A percentile compares a stretch with the other conserved stretches of the same genome.
phyloP scores from a whole-genome alignment of 140 eudicot genomes.

The Anethum foeniculum region DNA sequence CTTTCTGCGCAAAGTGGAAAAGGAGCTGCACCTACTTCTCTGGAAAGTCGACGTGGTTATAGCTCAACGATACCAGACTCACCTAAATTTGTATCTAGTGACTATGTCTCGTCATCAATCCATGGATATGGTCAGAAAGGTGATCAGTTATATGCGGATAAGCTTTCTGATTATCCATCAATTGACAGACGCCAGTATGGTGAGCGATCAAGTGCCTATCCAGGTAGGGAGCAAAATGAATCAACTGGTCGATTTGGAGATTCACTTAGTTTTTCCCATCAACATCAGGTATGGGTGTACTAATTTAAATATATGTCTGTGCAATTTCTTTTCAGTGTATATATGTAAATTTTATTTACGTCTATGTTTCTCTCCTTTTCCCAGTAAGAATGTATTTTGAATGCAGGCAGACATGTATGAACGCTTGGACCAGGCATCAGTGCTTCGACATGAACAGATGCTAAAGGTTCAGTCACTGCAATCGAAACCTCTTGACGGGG shows the following conservation, averaged over 20 bases:
- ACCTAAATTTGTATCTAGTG: constrained; percentile 52
- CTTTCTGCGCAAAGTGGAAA: constrained; percentile 46
- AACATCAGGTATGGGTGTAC: constrained; percentile 39
- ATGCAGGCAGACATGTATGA: constrained; percentile 70
- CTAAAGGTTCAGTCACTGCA: constrained; percentile 61
- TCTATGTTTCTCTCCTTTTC: neutral
- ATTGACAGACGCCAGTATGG: constrained; percentile 51
- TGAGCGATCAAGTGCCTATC: constrained; percentile 57
- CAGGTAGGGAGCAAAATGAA: constrained; percentile 57
- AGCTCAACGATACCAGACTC: constrained; percentile 54
- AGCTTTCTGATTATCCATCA: constrained; percentile 49
- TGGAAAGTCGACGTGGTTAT: constrained; percentile 68
- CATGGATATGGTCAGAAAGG: constrained; percentile 63
- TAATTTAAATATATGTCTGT: neutral
- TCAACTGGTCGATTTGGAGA: constrained; percentile 51
- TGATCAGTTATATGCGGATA: constrained; percentile 44
- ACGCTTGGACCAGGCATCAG: constrained; percentile 58
- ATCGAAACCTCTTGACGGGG: constrained; percentile 67
- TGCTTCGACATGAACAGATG: constrained; percentile 58
- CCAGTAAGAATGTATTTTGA: neutral
- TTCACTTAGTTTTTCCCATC: constrained; percentile 51
- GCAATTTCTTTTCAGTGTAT: neutral
- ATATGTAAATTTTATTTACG: too few relatives aligned
- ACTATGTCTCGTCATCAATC: constrained; percentile 47
- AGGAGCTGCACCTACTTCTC: constrained; percentile 49